Evolutionary conservation across 495 filamentous ascomycete genomes (phyloP).

Genomic region (Polyplosphaeria fusca): DNA sequence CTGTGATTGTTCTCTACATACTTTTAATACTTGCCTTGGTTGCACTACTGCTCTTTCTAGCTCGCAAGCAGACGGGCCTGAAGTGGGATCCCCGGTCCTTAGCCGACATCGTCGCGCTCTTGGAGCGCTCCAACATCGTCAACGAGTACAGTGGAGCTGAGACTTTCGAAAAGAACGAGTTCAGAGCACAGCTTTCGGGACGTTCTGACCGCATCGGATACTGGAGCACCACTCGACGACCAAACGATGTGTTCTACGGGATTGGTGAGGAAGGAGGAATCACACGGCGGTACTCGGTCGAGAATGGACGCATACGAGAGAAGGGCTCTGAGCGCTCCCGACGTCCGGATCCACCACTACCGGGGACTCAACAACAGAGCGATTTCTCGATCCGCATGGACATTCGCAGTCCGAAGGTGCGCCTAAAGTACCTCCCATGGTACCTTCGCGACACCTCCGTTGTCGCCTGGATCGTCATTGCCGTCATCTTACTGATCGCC

Average conservation of each 20-base stretch:
- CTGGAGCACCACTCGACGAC: conserved; percentile 63
- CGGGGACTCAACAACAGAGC: conserved; percentile 5
- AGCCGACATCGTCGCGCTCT: conserved; percentile 70
- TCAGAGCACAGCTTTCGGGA: conserved; percentile 47
- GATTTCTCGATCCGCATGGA: conserved; percentile 40
- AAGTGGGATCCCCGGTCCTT: conserved; percentile 81
- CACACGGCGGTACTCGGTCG: conserved; percentile 55
- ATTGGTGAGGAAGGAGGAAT: conserved; percentile 60
- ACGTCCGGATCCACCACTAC: conserved; percentile 1
- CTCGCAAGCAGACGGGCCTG: conserved; percentile 63
- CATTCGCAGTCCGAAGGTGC: conserved; percentile 48
- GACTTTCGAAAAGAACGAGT: conserved; percentile 47
- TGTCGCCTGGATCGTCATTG: conserved; percentile 59
- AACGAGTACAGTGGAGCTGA: conserved; percentile 63
- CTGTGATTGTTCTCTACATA: conserved; percentile 68
- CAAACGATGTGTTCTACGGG: conserved; percentile 60
- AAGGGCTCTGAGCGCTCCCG: conserved; percentile 26
- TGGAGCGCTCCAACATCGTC: conserved; percentile 75
- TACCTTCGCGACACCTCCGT: conserved; percentile 64
- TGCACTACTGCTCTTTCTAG: conserved; percentile 50
- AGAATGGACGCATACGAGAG: conserved; percentile 44
- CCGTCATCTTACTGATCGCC: conserved; percentile 64
- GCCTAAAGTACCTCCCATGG: conserved; percentile 74
- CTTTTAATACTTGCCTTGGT: conserved; percentile 58
- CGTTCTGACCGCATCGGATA: conserved; percentile 72